Evolutionary conservation across 2,329 filamentous ascomycete species (phyloP).

Genomic region (Didymellaceae sp.): DNA sequence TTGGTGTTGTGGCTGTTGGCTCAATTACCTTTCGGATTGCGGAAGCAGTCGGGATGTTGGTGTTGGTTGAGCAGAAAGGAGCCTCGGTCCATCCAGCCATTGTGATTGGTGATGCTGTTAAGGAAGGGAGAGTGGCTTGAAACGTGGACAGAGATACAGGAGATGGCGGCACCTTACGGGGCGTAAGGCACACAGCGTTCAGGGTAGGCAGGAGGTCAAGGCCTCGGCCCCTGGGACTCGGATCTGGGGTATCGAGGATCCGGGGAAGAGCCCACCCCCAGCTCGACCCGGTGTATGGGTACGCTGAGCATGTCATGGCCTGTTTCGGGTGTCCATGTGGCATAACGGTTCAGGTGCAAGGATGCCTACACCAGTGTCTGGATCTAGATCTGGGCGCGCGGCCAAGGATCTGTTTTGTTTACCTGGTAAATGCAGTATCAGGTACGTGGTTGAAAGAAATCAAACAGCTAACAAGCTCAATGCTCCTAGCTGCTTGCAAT

Average conservation of each 20-base stretch:
- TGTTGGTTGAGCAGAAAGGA: neutral
- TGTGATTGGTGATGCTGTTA: slow-evolving; percentile 15
- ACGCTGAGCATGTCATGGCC: neutral
- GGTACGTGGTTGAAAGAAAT: neutral
- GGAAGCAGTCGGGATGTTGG: slow-evolving; percentile 8
- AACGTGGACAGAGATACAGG: too few species aligned
- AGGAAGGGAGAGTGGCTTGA: too few species aligned
- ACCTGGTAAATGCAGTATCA: neutral
- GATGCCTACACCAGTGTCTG: neutral
- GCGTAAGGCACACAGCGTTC: too few species aligned
- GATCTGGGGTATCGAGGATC: slow-evolving; percentile 5
- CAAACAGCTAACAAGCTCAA: too few species aligned
- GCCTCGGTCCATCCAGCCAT: slow-evolving; percentile 10
- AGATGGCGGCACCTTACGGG: too few species aligned
- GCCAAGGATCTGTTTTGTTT: neutral
- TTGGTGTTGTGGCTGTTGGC: neutral
- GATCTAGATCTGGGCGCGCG: neutral
- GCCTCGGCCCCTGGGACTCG: slow-evolving; percentile 10
- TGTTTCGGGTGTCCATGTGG: slow-evolving; percentile 9
- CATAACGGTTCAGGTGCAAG: slow-evolving; percentile 2
- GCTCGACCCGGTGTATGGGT: slow-evolving; percentile 5
- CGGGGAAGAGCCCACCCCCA: slow-evolving; percentile 4
- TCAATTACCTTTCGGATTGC: neutral
- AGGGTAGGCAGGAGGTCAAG: too few species aligned
- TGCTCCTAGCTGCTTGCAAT: neutral